phyloP scores from a whole-genome alignment of 306 rosid genomes.

The Cucumis hystrix region DNA sequence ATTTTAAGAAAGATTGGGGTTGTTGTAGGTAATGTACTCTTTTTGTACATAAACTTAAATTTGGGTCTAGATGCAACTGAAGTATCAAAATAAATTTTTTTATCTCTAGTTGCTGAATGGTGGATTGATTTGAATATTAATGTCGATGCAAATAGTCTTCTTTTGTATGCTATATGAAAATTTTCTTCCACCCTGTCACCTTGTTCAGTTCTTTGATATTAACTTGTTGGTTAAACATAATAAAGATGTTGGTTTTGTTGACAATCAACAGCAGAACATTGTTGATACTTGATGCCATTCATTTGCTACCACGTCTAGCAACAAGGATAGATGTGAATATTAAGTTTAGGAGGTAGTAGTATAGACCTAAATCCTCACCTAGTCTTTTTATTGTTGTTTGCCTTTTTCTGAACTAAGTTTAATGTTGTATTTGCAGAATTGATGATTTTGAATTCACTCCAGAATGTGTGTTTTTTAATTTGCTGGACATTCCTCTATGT shows the following conservation, averaged over 20 bases:
- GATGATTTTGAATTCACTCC: conserved; percentile 90
- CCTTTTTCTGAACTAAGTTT: conserved; percentile 10
- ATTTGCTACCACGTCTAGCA: conserved; percentile 76
- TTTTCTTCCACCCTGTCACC: not conserved
- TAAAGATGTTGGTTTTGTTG: conserved; percentile 66
- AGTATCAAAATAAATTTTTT: conserved; percentile 90
- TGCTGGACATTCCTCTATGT: conserved; percentile 86
- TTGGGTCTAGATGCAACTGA: conserved; percentile 69
- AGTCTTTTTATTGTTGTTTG: conserved; percentile 5
- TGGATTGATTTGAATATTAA: conserved; percentile 80
- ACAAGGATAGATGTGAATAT: conserved; percentile 95
- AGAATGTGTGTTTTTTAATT: conserved; percentile 94
- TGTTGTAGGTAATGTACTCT: conserved; percentile 77
- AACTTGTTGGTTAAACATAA: conserved; percentile 34
- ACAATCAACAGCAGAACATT: conserved; percentile 93
- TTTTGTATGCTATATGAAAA: not conserved
- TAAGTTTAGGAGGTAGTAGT: conserved; percentile 50
- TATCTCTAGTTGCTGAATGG: conserved; percentile 78
- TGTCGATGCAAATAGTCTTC: conserved; percentile 33
- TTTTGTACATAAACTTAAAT: conserved; percentile 61
- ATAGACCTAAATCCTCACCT: conserved; percentile 4
- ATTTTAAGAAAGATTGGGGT: not conserved
- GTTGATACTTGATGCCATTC: conserved; percentile 60
- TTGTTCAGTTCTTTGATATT: conserved; percentile 7
- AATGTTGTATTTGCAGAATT: conserved; percentile 45